Evolutionary conservation across 129 eudicot species (phyloP).

Genomic region (Escallonia rubra): DNA sequence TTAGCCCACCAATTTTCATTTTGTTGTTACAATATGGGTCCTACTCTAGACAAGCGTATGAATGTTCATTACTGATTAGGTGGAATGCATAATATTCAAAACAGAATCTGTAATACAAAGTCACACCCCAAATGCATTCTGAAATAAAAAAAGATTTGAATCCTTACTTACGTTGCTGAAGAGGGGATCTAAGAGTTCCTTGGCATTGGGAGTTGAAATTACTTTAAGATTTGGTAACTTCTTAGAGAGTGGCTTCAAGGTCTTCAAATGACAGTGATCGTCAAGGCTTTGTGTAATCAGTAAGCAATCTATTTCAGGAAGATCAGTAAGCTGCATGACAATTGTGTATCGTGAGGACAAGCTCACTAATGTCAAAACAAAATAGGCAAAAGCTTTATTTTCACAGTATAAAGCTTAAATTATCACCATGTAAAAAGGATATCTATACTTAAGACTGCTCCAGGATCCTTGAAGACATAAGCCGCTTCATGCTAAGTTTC

Average conservation of each 20-base stretch:
- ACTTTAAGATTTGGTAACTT: conserved; percentile 72
- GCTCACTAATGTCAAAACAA: conserved; percentile 1
- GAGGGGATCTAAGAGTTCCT: conserved; percentile 73
- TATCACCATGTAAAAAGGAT: too few species aligned
- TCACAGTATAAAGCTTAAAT: too few species aligned
- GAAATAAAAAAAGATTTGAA: background rate
- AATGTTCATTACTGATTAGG: background rate
- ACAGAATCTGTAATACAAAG: background rate
- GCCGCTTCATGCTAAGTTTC: too few species aligned
- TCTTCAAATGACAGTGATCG: conserved; percentile 91
- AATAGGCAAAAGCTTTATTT: background rate
- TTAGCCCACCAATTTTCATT: background rate
- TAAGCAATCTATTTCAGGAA: conserved; percentile 80
- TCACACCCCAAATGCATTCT: background rate
- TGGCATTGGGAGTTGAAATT: conserved; percentile 84
- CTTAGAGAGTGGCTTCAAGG: conserved; percentile 70
- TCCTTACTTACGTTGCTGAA: conserved; percentile 67
- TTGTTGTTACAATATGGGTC: background rate
- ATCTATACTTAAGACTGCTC: too few species aligned
- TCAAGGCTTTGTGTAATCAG: conserved; percentile 95
- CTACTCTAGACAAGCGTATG: background rate
- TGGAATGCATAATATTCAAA: background rate
- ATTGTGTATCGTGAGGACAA: conserved; percentile 2
- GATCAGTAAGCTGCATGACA: conserved; percentile 69
- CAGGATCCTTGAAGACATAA: too few species aligned